Conservation (phyloP, 441 rosid species). For the Capsella rubella region DNA sequence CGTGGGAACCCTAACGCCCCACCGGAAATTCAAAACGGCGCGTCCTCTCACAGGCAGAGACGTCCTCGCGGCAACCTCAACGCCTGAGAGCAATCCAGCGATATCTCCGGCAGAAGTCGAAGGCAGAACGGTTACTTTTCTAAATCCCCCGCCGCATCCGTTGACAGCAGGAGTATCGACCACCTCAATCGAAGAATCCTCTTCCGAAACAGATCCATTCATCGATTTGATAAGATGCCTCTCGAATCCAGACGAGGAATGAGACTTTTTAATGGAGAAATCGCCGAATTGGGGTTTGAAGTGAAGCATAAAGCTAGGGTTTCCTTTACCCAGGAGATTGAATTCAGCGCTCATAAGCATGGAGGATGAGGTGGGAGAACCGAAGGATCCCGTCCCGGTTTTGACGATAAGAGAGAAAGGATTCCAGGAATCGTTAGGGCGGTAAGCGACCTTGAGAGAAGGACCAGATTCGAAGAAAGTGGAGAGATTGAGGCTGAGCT, state of each 20-base stretch:
- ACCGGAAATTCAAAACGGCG: constrained; percentile 72
- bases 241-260: constrained; percentile 64
- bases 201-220: constrained; percentile 48
- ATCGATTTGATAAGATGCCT: constrained; percentile 29
- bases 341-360: constrained; percentile 92
- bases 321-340: constrained; percentile 64
- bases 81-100: constrained; percentile 59
- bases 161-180: constrained; percentile 57
- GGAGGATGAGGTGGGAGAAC: constrained; percentile 72
- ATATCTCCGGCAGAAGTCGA: constrained; percentile 52
- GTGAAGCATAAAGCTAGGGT: constrained; percentile 87
- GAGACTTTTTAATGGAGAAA: constrained; percentile 82
- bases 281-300: constrained; percentile 87
- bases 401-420: constrained; percentile 84
- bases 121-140: constrained; percentile 50
- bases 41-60: constrained; percentile 64
- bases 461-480: constrained; percentile 91
- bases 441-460: constrained; percentile 74
- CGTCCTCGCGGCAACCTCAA: constrained; percentile 76
- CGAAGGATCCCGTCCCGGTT: constrained; percentile 81
- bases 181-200: constrained; percentile 65
- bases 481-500: constrained; percentile 74
- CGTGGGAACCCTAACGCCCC: constrained; percentile 89
- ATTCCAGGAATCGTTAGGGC: constrained; percentile 83
- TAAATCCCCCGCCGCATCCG: constrained; percentile 47